Evolutionary conservation across 495 filamentous ascomycete genomes (phyloP).

Genomic region (Aspergillus ellipticus): DNA sequence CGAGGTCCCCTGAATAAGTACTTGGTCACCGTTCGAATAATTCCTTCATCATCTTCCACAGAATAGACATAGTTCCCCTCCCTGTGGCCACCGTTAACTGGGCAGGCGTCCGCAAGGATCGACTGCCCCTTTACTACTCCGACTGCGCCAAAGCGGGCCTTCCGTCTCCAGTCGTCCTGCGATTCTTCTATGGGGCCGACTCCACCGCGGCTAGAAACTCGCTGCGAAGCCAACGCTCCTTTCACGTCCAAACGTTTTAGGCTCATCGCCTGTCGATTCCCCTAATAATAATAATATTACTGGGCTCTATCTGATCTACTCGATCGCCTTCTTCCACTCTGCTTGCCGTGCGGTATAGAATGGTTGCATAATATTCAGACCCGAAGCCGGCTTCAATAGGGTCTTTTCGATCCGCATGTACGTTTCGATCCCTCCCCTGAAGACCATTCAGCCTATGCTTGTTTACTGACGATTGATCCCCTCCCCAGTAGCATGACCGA

Average conservation of each 20-base stretch:
- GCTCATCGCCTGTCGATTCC: not conserved
- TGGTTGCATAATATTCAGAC: not conserved
- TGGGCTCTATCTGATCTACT: not conserved
- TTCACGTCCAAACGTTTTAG: conserved; percentile 12
- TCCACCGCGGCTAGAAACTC: conserved; percentile 31
- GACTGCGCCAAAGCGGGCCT: conserved; percentile 22
- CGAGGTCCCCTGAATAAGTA: too few relatives aligned
- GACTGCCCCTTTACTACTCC: conserved; percentile 13
- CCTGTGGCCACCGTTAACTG: not conserved
- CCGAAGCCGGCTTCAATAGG: conserved; percentile 4
- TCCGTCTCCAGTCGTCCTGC: conserved; percentile 26
- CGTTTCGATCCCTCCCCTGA: not conserved
- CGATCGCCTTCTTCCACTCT: not conserved
- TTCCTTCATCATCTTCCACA: too few relatives aligned
- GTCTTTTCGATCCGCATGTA: conserved; percentile 13
- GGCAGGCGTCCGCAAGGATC: not conserved
- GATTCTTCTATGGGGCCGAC: conserved; percentile 20
- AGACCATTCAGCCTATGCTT: not conserved
- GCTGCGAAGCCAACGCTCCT: conserved; percentile 25
- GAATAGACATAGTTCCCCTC: too few relatives aligned
- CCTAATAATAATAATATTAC: not conserved
- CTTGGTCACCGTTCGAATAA: too few relatives aligned
- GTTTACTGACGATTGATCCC: not conserved
- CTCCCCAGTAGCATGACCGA: conserved; percentile 22
- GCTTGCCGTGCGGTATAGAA: conserved; percentile 1